These are phyloP conservation scores for Protostelium mycophagum DNA, from an alignment of 78 protist genomes.

Conservation along the genomic window DNA sequence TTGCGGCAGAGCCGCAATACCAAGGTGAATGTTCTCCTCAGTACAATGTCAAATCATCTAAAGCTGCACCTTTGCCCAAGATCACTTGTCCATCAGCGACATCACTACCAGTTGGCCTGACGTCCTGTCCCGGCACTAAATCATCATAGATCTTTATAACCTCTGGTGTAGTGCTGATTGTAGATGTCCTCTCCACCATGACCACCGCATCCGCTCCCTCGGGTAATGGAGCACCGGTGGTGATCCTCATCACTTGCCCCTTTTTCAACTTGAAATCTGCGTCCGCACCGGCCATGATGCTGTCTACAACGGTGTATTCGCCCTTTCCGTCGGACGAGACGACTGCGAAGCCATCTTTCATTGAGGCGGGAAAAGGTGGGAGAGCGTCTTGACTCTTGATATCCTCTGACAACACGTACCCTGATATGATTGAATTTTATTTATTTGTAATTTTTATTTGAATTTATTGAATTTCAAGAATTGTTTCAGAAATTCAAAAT, in stretches of 20 bases:
- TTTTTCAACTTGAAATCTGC: not conserved
- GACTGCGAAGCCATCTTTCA: slow-evolving; percentile 84
- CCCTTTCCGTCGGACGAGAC: slow-evolving; percentile 52
- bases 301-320: slow-evolving; percentile 19
- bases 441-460: too few species aligned
- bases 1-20: too few species aligned
- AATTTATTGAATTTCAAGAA: too few species aligned
- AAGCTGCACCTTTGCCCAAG: slow-evolving; percentile 25
- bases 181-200: slow-evolving; percentile 58
- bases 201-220: slow-evolving; percentile 73
- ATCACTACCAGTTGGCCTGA: slow-evolving; percentile 68
- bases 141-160: not conserved
- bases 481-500: too few species aligned
- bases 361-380: slow-evolving; percentile 73
- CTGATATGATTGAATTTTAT: not conserved
- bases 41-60: too few species aligned
- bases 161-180: slow-evolving; percentile 4
- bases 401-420: slow-evolving; percentile 29
- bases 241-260: slow-evolving; percentile 20
- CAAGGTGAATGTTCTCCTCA: too few species aligned
- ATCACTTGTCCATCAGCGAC: slow-evolving; percentile 28
- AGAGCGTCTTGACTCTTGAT: slow-evolving; percentile 23
- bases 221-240: slow-evolving; percentile 73
- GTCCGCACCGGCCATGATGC: slow-evolving; percentile 41
- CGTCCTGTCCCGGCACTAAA: slow-evolving; percentile 30